Percentiles rank a stretch among this genome's conserved stretches.
These are phyloP conservation scores for Blastobotrys malaysiensis DNA, from an alignment of 1,139 yeast species.

Conservation along the genomic window DNA sequence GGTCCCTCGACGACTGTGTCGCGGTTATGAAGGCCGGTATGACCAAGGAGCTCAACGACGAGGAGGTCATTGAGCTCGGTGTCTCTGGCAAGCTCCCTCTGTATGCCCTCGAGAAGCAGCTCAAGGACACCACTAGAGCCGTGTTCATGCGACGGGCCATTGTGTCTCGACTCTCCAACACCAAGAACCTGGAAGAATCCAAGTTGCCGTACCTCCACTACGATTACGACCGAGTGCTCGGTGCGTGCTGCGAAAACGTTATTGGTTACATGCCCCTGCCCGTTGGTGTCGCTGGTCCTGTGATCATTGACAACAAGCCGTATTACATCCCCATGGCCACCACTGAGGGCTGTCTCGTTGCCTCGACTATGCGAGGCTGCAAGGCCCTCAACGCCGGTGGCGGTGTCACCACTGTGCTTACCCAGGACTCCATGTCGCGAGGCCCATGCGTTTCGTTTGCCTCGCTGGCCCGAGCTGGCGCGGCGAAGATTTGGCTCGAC, in stretches of 20 bases:
- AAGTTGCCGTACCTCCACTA: slow-evolving; percentile 75
- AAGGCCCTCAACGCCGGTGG: slow-evolving; percentile 97
- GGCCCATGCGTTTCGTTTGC: slow-evolving; percentile 97
- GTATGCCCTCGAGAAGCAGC: slow-evolving; percentile 89
- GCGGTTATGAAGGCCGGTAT: slow-evolving; percentile 65
- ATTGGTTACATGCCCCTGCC: slow-evolving; percentile 96
- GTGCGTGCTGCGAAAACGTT: slow-evolving; percentile 98
- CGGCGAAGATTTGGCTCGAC: slow-evolving; percentile 92
- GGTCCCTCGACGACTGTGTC: slow-evolving; percentile 57
- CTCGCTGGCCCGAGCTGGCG: slow-evolving; percentile 78
- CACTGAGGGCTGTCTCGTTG: slow-evolving; percentile 97
- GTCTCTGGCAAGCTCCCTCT: slow-evolving; percentile 77
- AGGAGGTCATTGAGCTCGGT: slow-evolving; percentile 69
- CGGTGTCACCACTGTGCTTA: slow-evolving; percentile 86
- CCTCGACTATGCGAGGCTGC: slow-evolving; percentile 98
- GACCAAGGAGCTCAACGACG: slow-evolving; percentile 58
- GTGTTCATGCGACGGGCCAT: slow-evolving; percentile 90
- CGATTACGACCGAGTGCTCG: slow-evolving; percentile 93
- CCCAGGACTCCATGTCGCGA: slow-evolving; percentile 98
- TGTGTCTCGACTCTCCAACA: slow-evolving; percentile 73
- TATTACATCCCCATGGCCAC: slow-evolving; percentile 98
- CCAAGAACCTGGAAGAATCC: slow-evolving; percentile 68
- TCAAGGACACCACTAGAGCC: slow-evolving; percentile 84
- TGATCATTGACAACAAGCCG: slow-evolving; percentile 79
- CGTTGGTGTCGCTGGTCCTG: slow-evolving; percentile 96